phyloP scores from a whole-genome alignment of 75 land plant species.

The Ceratopteris richardii region DNA sequence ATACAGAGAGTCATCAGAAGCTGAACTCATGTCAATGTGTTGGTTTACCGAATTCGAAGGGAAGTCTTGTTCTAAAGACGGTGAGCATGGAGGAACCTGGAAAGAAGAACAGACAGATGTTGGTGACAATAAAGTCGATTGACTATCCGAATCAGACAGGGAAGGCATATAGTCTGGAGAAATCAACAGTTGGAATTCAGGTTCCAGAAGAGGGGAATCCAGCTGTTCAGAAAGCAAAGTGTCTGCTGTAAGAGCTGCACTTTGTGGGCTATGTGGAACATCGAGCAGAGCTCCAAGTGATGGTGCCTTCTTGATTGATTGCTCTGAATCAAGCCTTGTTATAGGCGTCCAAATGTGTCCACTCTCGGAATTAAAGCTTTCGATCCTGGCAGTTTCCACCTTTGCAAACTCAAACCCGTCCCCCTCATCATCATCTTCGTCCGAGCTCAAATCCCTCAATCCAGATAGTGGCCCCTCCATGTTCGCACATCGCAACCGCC shows the following conservation, averaged over 20 bases:
- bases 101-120: background rate
- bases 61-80: background rate
- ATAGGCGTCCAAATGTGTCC: background rate
- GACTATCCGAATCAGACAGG: background rate
- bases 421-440: slow-evolving; percentile 5
- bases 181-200: background rate
- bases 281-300: background rate
- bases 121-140: background rate
- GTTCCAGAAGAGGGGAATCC: background rate
- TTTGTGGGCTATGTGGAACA: background rate
- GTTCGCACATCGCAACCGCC: slow-evolving; percentile 8
- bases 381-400: background rate
- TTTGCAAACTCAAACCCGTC: slow-evolving; percentile 9
- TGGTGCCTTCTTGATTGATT: background rate
- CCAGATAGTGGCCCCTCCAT: background rate
- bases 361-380: background rate
- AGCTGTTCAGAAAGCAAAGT: background rate
- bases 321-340: background rate
- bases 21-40: background rate
- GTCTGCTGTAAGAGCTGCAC: background rate
- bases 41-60: background rate
- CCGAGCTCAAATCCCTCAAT: background rate
- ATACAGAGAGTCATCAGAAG: background rate
- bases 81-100: background rate
- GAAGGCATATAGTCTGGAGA: background rate